Percentiles rank a stretch among this genome's conserved stretches.
phyloP scores from a whole-genome alignment of 805 yeast species.

The Schizosaccharomyces lindneri region DNA sequence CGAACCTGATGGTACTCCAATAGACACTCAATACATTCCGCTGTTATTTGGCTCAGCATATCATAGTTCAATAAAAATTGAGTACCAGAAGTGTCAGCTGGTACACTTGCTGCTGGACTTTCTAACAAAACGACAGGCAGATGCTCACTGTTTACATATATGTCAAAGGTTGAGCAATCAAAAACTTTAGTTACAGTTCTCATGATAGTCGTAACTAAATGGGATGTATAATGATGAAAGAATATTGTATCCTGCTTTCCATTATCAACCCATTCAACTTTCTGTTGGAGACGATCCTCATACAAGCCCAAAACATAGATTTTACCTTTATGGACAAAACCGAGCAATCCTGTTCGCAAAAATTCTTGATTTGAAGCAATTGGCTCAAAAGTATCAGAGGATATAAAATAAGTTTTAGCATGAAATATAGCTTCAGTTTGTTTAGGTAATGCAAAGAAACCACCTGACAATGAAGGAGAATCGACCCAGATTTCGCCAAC shows the following conservation, averaged over 20 bases:
- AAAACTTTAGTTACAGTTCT: slow-evolving; percentile 55
- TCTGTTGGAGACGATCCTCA: slow-evolving; percentile 73
- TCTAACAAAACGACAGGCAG: slow-evolving; percentile 72
- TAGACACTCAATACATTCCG: slow-evolving; percentile 21
- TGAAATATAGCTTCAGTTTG: slow-evolving; percentile 58
- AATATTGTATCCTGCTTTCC: slow-evolving; percentile 6
- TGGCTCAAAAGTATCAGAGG: not conserved
- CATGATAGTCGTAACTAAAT: slow-evolving; percentile 62
- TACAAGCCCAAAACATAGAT: slow-evolving; percentile 70
- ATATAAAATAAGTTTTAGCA: slow-evolving; percentile 19
- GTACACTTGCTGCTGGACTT: slow-evolving; percentile 26
- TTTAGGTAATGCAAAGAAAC: slow-evolving; percentile 47
- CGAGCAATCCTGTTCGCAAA: slow-evolving; percentile 71
- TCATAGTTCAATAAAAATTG: slow-evolving; percentile 8
- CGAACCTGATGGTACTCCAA: slow-evolving; percentile 44
- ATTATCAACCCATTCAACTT: slow-evolving; percentile 24
- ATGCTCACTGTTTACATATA: slow-evolving; percentile 52
- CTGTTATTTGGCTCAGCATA: slow-evolving; percentile 25
- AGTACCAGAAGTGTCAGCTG: slow-evolving; percentile 10
- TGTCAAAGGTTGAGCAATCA: slow-evolving; percentile 82
- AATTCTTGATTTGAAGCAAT: slow-evolving; percentile 27
- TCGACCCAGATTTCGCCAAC: slow-evolving; percentile 98
- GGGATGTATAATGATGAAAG: slow-evolving; percentile 55
- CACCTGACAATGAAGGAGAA: slow-evolving; percentile 72
- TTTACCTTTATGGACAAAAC: slow-evolving; percentile 68